Conservation (phyloP, 2,329 filamentous ascomycete species). For the Clarireedia paspali region DNA sequence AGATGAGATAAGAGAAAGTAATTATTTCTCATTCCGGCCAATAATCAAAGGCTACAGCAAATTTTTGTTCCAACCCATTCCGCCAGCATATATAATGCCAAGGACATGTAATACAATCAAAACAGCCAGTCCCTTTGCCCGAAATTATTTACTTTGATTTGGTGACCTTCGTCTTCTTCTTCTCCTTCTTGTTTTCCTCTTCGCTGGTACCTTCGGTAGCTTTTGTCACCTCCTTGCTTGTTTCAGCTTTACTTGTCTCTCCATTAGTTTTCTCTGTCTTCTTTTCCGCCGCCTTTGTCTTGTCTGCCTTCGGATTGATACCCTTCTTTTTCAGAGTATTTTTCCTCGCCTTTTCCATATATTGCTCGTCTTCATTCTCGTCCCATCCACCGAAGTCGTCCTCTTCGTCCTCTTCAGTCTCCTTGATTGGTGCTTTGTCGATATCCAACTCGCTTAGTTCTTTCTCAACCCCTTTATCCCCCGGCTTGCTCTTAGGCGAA, state of each 20-base stretch:
- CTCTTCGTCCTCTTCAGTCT: conserved; percentile 31
- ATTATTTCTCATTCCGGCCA: not conserved
- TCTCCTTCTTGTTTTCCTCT: not conserved
- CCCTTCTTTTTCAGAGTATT: conserved; percentile 69
- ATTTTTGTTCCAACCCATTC: not conserved
- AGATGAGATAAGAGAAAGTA: no score
- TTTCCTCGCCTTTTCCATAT: conserved; percentile 65
- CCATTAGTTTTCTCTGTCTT: conserved; percentile 10
- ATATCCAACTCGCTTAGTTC: conserved; percentile 41
- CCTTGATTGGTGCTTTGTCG: conserved; percentile 56
- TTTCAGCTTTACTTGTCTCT: not conserved
- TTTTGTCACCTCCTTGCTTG: not conserved
- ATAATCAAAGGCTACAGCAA: not conserved
- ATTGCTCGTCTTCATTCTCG: conserved; percentile 62
- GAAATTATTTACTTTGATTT: conserved; percentile 4
- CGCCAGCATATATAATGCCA: conserved; percentile 1
- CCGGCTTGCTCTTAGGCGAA: conserved; percentile 47
- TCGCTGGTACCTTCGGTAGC: not conserved
- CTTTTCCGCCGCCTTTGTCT: conserved; percentile 21
- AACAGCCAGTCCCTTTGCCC: not conserved
- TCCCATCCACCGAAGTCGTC: conserved; percentile 67
- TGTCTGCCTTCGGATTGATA: conserved; percentile 58
- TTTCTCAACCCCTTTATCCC: conserved; percentile 21
- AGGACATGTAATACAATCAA: not conserved
- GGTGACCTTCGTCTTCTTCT: conserved; percentile 4